A percentile compares a stretch with the other conserved stretches of the same genome.
Evolutionary conservation across 352 stramenopile genomes (phyloP).

Genomic region (Phytopythium chamaehyphon): DNA sequence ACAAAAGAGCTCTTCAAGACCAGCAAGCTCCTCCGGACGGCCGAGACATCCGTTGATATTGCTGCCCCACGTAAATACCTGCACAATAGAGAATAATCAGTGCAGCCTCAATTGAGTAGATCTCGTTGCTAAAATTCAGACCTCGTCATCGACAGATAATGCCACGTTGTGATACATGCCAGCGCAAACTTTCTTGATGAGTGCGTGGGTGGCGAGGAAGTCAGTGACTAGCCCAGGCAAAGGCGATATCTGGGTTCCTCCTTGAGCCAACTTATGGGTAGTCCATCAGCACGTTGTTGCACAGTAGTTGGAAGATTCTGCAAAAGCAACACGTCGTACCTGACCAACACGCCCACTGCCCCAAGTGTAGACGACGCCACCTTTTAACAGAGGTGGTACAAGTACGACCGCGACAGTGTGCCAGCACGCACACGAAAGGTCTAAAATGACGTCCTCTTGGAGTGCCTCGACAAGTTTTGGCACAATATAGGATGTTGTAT

Average conservation of each 20-base stretch:
- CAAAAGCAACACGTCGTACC: constrained; percentile 21
- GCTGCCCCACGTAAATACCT: constrained; percentile 93
- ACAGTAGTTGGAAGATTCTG: not conserved
- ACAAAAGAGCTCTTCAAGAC: constrained; percentile 78
- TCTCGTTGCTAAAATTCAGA: constrained; percentile 8
- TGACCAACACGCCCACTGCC: constrained; percentile 91
- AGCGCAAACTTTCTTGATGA: constrained; percentile 83
- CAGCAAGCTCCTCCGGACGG: constrained; percentile 55
- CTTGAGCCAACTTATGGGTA: constrained; percentile 50
- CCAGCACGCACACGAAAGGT: constrained; percentile 82
- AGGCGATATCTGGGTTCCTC: constrained; percentile 62
- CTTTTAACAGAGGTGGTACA: constrained; percentile 81
- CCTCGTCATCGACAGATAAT: constrained; percentile 88
- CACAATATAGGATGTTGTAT: constrained; percentile 65
- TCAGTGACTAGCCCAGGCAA: constrained; percentile 75
- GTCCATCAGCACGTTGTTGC: not conserved
- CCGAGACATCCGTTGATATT: constrained; percentile 91
- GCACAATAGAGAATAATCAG: not conserved
- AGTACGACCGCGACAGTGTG: constrained; percentile 87
- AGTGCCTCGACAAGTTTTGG: constrained; percentile 71
- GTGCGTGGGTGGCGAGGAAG: constrained; percentile 72
- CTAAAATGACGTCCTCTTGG: constrained; percentile 71
- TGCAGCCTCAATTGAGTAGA: not conserved
- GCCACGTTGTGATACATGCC: constrained; percentile 92
- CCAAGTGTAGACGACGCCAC: constrained; percentile 90